Percentiles rank a stretch among this genome's conserved stretches.
Conservation (phyloP, 1,284 basidiomycete genomes). For the Cutaneotrichosporon dermatis region DNA sequence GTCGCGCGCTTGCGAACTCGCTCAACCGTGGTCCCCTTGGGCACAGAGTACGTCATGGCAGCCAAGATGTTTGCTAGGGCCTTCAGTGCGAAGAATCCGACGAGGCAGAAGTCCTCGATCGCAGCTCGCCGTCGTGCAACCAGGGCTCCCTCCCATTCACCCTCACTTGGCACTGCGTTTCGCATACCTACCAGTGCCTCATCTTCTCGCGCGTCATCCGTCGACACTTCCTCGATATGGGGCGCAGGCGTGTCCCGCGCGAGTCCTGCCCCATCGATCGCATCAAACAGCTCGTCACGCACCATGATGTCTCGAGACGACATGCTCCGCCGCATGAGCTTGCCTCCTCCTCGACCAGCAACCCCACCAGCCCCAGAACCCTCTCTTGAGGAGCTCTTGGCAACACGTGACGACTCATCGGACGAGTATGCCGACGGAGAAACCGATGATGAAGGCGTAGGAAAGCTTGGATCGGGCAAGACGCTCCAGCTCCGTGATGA, state of each 20-base stretch:
- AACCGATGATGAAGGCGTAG: constrained; percentile 15
- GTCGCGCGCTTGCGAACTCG: constrained; percentile 18
- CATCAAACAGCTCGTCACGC: background rate
- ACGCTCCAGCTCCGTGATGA: background rate
- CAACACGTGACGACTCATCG: constrained; percentile 24
- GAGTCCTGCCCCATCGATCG: background rate
- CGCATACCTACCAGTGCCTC: background rate
- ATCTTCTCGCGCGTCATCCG: background rate
- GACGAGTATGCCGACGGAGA: constrained; percentile 20
- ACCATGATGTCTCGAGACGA: constrained; percentile 4
- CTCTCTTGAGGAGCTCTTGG: constrained; percentile 25
- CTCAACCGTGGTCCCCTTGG: constrained; percentile 14
- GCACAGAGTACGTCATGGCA: constrained; percentile 25
- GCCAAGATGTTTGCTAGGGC: constrained; percentile 24
- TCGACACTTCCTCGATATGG: background rate
- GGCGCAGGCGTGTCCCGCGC: background rate
- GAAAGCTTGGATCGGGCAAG: background rate
- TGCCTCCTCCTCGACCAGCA: background rate
- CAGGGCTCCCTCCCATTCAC: too few relatives aligned
- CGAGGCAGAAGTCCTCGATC: background rate
- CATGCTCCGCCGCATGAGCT: constrained; percentile 10
- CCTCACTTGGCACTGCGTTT: too few relatives aligned
- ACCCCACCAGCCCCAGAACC: constrained; percentile 1
- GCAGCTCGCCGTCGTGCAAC: background rate
- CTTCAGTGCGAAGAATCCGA: background rate